These are phyloP conservation scores for Fusarium stilboides DNA, from an alignment of 2,329 filamentous ascomycete species.

Conservation along the genomic window DNA sequence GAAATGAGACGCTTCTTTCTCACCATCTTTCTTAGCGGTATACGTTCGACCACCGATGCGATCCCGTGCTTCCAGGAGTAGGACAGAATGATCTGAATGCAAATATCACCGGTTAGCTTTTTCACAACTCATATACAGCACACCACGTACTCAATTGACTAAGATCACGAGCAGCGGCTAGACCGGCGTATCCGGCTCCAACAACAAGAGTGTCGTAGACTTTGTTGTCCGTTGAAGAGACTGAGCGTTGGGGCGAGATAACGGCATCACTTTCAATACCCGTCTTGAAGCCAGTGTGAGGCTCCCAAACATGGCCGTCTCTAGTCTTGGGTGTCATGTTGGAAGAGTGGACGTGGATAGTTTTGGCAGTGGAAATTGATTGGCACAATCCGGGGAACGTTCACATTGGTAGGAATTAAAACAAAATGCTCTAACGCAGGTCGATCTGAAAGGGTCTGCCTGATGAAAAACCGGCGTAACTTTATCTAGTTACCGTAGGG, in stretches of 20 bases:
- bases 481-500: neutral
- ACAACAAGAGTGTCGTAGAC: slow-evolving; percentile 40
- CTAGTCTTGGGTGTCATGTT: slow-evolving; percentile 23
- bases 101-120: neutral
- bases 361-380: neutral
- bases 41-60: slow-evolving; percentile 52
- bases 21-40: slow-evolving; percentile 55
- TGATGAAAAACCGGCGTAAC: neutral
- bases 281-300: slow-evolving; percentile 5
- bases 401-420: neutral
- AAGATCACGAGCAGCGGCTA: slow-evolving; percentile 39
- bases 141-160: slow-evolving; percentile 5
- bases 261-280: slow-evolving; percentile 31
- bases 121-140: neutral
- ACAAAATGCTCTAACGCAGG: neutral
- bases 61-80: slow-evolving; percentile 58
- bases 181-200: slow-evolving; percentile 44
- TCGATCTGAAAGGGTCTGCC: neutral
- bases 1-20: slow-evolving; percentile 20
- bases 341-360: neutral
- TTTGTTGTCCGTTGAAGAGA: slow-evolving; percentile 3
- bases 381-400: neutral
- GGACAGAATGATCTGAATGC: slow-evolving; percentile 35
- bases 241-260: slow-evolving; percentile 8
- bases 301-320: slow-evolving; percentile 24